These are phyloP conservation scores for Carallia brachiata DNA, from an alignment of 345 rosid species.

Conservation along the genomic window DNA sequence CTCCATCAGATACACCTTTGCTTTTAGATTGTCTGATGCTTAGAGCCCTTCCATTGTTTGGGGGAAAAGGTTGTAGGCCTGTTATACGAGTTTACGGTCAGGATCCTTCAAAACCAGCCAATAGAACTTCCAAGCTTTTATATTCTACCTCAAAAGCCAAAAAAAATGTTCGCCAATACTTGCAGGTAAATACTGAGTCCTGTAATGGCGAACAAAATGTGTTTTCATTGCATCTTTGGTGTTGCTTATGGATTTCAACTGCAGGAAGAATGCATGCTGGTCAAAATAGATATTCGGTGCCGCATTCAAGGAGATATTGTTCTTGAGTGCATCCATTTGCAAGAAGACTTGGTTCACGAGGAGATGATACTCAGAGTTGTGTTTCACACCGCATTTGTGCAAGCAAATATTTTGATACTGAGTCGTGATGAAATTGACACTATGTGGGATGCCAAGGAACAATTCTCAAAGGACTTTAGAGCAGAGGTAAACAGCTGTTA, in stretches of 20 bases:
- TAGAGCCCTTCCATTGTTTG: slow-evolving; percentile 70
- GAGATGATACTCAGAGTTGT: slow-evolving; percentile 80
- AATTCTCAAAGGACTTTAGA: slow-evolving; percentile 67
- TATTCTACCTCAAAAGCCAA: slow-evolving; percentile 66
- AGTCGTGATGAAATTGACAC: slow-evolving; percentile 79
- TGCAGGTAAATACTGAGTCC: slow-evolving; percentile 50
- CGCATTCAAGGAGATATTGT: slow-evolving; percentile 94
- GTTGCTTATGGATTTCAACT: slow-evolving; percentile 30
- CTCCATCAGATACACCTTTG: slow-evolving; percentile 89
- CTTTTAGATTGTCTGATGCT: slow-evolving; percentile 83
- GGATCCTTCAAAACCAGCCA: slow-evolving; percentile 67
- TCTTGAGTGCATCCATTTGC: slow-evolving; percentile 85
- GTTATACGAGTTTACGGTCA: slow-evolving; percentile 83
- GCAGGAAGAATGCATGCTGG: slow-evolving; percentile 83
- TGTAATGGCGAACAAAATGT: slow-evolving; percentile 17
- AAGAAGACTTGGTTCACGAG: slow-evolving; percentile 62
- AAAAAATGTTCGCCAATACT: slow-evolving; percentile 59
- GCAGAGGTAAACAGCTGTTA: slow-evolving; percentile 73
- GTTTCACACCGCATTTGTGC: slow-evolving; percentile 94
- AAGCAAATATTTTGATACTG: slow-evolving; percentile 66
- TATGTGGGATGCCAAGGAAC: slow-evolving; percentile 87
- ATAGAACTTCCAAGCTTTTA: slow-evolving; percentile 82
- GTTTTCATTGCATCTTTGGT: slow-evolving; percentile 12
- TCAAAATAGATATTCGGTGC: slow-evolving; percentile 76
- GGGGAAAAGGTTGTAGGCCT: slow-evolving; percentile 82